Conservation (phyloP, 768 basidiomycete species). For the Leccinum disarticulatum region DNA sequence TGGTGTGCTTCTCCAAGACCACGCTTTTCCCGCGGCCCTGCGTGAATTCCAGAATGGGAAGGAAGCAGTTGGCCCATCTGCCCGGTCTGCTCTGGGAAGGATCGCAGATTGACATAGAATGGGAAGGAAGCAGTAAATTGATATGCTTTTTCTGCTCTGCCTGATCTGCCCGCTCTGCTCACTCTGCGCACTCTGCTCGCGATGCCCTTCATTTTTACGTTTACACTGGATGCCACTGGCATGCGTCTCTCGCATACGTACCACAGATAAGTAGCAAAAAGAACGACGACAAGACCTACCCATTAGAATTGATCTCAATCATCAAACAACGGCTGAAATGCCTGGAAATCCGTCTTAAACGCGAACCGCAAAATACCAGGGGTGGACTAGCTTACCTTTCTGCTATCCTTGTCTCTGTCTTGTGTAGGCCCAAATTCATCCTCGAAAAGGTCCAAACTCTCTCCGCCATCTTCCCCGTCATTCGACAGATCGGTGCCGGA, state of each 20-base stretch:
- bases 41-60: too few relatives aligned
- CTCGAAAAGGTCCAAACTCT: slow-evolving; percentile 32
- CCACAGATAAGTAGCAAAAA: neutral
- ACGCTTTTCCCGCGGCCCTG: too few relatives aligned
- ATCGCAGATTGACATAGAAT: too few relatives aligned
- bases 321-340: slow-evolving; percentile 35
- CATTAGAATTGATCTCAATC: slow-evolving; percentile 19
- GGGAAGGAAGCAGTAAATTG: too few relatives aligned
- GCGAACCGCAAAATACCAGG: neutral
- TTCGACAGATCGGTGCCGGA: neutral
- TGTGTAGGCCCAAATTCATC: slow-evolving; percentile 37
- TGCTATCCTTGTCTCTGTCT: slow-evolving; percentile 20
- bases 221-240: too few relatives aligned
- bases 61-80: too few relatives aligned
- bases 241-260: neutral
- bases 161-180: too few relatives aligned
- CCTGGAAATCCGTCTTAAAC: slow-evolving; percentile 12
- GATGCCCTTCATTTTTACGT: too few relatives aligned
- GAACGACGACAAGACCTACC: neutral
- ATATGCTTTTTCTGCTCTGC: too few relatives aligned
- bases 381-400: slow-evolving; percentile 23
- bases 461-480: slow-evolving; percentile 13
- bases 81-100: too few relatives aligned
- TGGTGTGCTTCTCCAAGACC: too few relatives aligned
- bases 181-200: too few relatives aligned